These are phyloP conservation scores for Hemisphaericaspora xylofermentans DNA, from an alignment of 1,139 yeast species.

Conservation along the genomic window DNA sequence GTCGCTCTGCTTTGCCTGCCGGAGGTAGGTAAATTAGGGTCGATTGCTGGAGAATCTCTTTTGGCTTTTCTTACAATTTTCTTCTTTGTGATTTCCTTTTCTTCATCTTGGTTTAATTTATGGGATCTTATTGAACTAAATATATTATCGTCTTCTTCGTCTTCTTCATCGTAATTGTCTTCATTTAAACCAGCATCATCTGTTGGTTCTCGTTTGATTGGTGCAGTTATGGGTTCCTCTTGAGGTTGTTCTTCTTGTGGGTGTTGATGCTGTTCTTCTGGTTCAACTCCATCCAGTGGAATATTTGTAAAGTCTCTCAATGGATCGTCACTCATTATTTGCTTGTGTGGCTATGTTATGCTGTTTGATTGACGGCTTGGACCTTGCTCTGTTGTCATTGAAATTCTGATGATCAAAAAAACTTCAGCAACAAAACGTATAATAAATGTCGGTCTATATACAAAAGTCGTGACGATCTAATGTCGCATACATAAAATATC, in stretches of 20 bases:
- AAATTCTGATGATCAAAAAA: neutral
- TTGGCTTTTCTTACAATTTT: conserved; percentile 37
- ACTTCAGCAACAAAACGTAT: neutral
- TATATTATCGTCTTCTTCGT: conserved; percentile 30
- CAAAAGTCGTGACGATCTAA: too few species aligned
- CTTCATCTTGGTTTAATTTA: conserved; percentile 19
- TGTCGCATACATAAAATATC: neutral
- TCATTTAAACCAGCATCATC: conserved; percentile 11
- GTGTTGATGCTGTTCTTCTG: conserved; percentile 6
- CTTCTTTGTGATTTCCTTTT: conserved; percentile 34
- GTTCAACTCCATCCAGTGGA: conserved; percentile 14
- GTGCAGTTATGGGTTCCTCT: neutral
- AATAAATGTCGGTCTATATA: too few species aligned
- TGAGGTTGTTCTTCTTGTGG: conserved; percentile 6
- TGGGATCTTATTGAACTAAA: conserved; percentile 32
- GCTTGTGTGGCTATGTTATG: neutral
- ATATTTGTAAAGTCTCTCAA: conserved; percentile 14
- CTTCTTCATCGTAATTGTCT: conserved; percentile 20
- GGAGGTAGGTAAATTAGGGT: neutral
- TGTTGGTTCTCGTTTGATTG: conserved; percentile 5
- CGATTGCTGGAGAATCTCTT: conserved; percentile 2
- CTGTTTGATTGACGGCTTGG: neutral
- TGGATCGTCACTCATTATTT: conserved; percentile 14
- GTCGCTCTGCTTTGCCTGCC: neutral
- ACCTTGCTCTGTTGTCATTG: neutral